Evolutionary conservation across 768 basidiomycete species (phyloP), one percentile per base, ranked within the genome.

Genomic region (Naganishia antarctica): DNA sequence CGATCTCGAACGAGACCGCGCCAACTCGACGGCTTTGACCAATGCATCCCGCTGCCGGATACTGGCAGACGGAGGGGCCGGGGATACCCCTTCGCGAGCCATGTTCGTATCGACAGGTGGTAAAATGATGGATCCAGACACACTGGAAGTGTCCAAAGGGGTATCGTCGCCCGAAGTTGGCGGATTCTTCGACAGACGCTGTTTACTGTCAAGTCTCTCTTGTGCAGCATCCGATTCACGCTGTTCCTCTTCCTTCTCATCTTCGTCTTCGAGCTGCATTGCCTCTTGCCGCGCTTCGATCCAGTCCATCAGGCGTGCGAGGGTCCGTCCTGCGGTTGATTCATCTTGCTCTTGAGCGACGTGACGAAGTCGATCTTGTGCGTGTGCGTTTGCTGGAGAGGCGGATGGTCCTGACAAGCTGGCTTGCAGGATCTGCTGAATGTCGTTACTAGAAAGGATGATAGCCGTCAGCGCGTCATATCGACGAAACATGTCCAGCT

Each of bases 291-390:
- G 47, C 2, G 70, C 70, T 46, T 71, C 70, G 12, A 71, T 61
- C 70, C 70, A 71, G 45, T 71, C 70, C 66, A 71, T 67, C 40
- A 71, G 58, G 44, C 70, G 50, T 9, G 63, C 70, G 46, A 71
- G 62, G 31, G 67, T 70, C 60, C 66, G 66, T 31, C 53, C 66
- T 21, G 58, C 45, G 16, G 44, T 44, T 21, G 46, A 47, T 46
- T 51, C 37, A 5, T 65, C 66, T 53, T 66, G 46, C 34, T 45
- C 68, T 18, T 64, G 60, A 26, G 53, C 53, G 37, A 57, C 37
- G 11, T 57, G 53, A 21, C 53, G 53, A 6, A 57, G 53, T 12
- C 34, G 53, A 8, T 57, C 34, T n/a, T 57, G 46, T 29, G 61
- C 34, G 29, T 49, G 41, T 16, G 41, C 29, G 23, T 34, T 29